Conservation (phyloP, 192 early-diverging fungal genomes). For the Backusella luteola region DNA sequence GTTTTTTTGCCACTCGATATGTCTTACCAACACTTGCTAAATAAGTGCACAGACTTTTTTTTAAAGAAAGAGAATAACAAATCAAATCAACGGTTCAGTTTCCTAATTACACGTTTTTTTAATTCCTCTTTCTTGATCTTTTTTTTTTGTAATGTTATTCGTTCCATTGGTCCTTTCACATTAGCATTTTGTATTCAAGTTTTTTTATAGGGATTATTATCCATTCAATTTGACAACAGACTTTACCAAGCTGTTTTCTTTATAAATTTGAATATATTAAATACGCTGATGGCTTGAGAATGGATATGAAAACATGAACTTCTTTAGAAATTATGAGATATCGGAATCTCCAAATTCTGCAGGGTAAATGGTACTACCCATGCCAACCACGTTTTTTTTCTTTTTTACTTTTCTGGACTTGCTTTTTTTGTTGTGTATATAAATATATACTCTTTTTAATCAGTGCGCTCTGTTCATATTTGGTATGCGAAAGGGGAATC, state of each 20-base stretch:
- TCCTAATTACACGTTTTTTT: constrained; percentile 7
- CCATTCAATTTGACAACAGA: not conserved
- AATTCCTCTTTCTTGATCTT: not conserved
- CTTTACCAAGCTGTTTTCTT: not conserved
- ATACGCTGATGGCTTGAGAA: not conserved
- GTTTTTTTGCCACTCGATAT: not conserved
- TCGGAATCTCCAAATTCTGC: not conserved
- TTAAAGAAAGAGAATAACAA: not conserved
- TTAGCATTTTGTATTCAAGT: not conserved
- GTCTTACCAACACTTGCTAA: not conserved
- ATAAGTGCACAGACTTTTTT: constrained; percentile 12
- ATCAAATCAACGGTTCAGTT: not conserved
- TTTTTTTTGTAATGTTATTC: not conserved
- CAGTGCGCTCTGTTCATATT: not conserved
- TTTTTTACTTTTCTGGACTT: not conserved
- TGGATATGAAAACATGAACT: not conserved
- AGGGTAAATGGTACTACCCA: constrained; percentile 6
- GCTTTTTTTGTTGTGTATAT: not conserved
- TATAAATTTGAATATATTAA: not conserved
- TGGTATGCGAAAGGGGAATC: not conserved
- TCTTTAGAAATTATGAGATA: not conserved
- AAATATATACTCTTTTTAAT: not conserved
- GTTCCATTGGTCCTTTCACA: not conserved
- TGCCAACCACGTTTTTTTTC: not conserved
- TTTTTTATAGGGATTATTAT: not conserved